Conservation (phyloP, 2,329 filamentous ascomycete species). For the Alternaria longipes region DNA sequence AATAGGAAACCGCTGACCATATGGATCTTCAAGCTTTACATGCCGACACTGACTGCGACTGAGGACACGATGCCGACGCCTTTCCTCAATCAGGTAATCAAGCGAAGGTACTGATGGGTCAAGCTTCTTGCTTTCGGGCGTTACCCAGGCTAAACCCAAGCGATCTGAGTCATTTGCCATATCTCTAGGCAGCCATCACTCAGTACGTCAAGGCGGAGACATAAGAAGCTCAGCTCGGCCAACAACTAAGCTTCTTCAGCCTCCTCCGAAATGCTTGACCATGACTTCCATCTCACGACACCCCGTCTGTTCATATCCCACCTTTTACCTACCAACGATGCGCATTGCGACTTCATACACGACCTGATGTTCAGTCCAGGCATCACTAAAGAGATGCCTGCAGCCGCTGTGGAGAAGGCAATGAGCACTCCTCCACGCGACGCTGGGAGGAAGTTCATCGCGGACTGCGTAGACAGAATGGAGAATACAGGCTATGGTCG, state of each 20-base stretch:
- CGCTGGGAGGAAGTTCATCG: conserved; percentile 20
- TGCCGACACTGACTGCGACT: background rate
- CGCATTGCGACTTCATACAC: conserved; percentile 26
- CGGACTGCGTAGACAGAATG: conserved; percentile 15
- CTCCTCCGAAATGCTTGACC: conserved; percentile 58
- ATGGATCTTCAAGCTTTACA: background rate
- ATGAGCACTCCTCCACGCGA: conserved; percentile 5
- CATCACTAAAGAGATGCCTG: background rate
- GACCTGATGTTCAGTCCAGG: conserved; percentile 20
- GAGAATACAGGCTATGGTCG: conserved; percentile 40
- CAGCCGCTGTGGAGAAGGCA: conserved; percentile 11
- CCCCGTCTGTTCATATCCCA: conserved; percentile 50
- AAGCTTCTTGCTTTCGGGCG: background rate
- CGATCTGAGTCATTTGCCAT: background rate
- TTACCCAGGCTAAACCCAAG: conserved; percentile 1
- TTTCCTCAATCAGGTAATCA: background rate
- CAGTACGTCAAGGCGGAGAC: background rate
- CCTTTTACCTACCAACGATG: conserved; percentile 22
- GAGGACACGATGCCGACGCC: background rate
- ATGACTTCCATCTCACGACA: conserved; percentile 70
- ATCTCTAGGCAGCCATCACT: background rate
- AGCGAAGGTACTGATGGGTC: background rate
- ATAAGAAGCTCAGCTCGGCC: background rate
- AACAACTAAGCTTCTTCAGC: background rate
- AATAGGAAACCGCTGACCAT: background rate